Evolutionary conservation across 768 basidiomycete genomes (phyloP).

Genomic region (Suillus subalutaceus): DNA sequence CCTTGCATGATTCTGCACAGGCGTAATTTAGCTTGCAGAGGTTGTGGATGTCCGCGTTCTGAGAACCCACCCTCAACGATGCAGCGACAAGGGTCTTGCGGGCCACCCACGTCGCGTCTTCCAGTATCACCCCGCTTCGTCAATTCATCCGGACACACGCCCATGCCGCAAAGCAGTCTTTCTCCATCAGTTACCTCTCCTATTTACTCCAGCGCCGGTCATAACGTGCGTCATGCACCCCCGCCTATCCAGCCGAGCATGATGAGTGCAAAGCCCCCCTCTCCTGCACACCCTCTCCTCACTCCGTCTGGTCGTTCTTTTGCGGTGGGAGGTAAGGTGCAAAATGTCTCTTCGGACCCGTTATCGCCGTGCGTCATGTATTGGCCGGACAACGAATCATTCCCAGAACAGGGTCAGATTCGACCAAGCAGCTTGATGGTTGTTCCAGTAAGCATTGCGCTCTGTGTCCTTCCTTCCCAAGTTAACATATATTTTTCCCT

Average conservation of each 20-base stretch:
- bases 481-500: slow-evolving; percentile 12
- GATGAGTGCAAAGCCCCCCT: slow-evolving; percentile 34
- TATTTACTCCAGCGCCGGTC: slow-evolving; percentile 29
- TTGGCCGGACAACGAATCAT: slow-evolving; percentile 88
- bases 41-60: slow-evolving; percentile 68
- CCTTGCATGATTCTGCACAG: slow-evolving; percentile 58
- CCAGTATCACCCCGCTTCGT: slow-evolving; percentile 31
- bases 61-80: slow-evolving; percentile 34
- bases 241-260: slow-evolving; percentile 20
- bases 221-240: slow-evolving; percentile 30
- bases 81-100: slow-evolving; percentile 31
- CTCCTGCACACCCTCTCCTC: slow-evolving; percentile 68
- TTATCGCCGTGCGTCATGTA: slow-evolving; percentile 79
- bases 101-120: slow-evolving; percentile 25
- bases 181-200: slow-evolving; percentile 34
- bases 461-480: slow-evolving; percentile 1
- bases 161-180: slow-evolving; percentile 13
- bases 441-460: slow-evolving; percentile 46
- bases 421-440: slow-evolving; percentile 59
- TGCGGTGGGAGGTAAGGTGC: slow-evolving; percentile 75
- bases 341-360: slow-evolving; percentile 77
- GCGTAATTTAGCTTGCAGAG: slow-evolving; percentile 77
- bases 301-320: slow-evolving; percentile 84
- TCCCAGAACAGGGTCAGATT: slow-evolving; percentile 81
- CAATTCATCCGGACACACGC: slow-evolving; percentile 9